These are phyloP conservation scores for Fraxinus pennsylvanica DNA, from an alignment of 257 asterid species.

Conservation along the genomic window DNA sequence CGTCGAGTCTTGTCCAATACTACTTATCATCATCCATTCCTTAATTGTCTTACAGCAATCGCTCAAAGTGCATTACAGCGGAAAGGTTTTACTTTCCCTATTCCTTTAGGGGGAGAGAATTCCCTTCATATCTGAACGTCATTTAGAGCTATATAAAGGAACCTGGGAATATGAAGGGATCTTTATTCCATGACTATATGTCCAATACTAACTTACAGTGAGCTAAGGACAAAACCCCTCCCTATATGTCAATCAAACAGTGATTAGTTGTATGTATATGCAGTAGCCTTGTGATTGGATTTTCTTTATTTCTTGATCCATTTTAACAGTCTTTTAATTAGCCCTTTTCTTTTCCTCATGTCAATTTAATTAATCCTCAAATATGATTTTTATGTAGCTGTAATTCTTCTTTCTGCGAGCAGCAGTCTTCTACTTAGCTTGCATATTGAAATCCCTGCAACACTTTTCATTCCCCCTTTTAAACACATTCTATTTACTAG, in stretches of 20 bases:
- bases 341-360: neutral
- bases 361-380: neutral
- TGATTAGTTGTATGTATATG: neutral
- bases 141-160: neutral
- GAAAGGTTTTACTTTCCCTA: conserved; percentile 8
- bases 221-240: neutral
- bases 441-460: neutral
- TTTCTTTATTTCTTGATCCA: neutral
- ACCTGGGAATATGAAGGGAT: neutral
- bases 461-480: neutral
- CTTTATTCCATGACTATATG: neutral
- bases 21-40: too few relatives aligned
- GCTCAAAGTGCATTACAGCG: conserved; percentile 27
- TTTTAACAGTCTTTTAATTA: neutral
- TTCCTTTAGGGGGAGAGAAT: neutral
- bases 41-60: neutral
- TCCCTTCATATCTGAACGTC: neutral
- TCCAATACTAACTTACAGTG: neutral
- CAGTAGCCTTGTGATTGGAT: neutral
- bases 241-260: neutral
- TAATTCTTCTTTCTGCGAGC: neutral
- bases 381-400: neutral
- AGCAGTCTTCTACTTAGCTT: neutral
- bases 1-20: neutral
- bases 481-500: neutral